A percentile compares a stretch with the other conserved stretches of the same genome.
These are phyloP conservation scores for Epichloe elymi DNA, from an alignment of 2,329 filamentous ascomycete species.

Conservation along the genomic window DNA sequence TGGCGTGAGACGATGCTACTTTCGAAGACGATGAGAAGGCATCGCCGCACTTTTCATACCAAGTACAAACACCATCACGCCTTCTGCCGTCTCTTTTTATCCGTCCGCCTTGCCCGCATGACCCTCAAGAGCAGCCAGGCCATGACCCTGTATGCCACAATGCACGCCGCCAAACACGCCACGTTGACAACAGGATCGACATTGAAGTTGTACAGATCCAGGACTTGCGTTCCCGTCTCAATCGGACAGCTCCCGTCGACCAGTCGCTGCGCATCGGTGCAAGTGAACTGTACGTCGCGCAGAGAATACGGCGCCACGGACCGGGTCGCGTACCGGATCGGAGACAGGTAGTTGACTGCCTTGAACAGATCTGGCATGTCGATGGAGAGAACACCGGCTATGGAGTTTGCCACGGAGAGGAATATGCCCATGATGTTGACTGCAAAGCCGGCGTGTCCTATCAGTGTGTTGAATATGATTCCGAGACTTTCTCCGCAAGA, in stretches of 20 bases:
- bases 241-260: constrained; percentile 51
- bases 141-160: constrained; percentile 52
- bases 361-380: constrained; percentile 53
- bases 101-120: constrained; percentile 39
- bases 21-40: neutral
- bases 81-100: constrained; percentile 6
- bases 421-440: constrained; percentile 60
- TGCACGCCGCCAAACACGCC: constrained; percentile 46
- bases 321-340: constrained; percentile 55
- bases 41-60: no score
- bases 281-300: constrained; percentile 47
- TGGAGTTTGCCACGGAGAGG: constrained; percentile 55
- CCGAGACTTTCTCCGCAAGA: constrained; percentile 63
- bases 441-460: constrained; percentile 61
- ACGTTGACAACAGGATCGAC: constrained; percentile 48
- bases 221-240: constrained; percentile 50
- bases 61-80: no score
- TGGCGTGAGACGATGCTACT: no score
- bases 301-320: constrained; percentile 56
- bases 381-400: constrained; percentile 59
- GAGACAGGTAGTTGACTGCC: constrained; percentile 58
- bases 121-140: constrained; percentile 45
- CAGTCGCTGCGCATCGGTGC: constrained; percentile 44
- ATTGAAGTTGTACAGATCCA: constrained; percentile 54
- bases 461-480: constrained; percentile 70